Base-by-base conservation (phyloP, 306 rosid genomes). In the Lathyrus oleraceus region DNA sequence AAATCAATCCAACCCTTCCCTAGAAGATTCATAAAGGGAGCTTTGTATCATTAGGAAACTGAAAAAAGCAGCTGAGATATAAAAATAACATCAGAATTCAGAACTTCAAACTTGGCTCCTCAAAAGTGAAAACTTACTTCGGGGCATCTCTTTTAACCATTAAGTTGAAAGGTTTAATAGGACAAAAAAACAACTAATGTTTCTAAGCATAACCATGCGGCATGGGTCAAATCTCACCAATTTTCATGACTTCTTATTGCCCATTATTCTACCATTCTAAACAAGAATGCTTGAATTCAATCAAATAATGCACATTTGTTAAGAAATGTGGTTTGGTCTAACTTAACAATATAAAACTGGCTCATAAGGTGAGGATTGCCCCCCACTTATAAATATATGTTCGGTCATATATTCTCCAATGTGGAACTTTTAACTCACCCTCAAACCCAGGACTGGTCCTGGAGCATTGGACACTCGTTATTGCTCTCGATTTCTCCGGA, bases 191-290 rank as follows among this genome's bases (percentile, higher is more conserved):
- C 21, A 67, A 47, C 48, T 36, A 16, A 61, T 61, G 28, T 38
- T 60, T 35, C 72, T 45, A 35, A 49, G 47, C 67, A 73, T 40
- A 32, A 16, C 54, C 16, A 57, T 35, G 60, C 61, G 54, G 35
- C 14, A 23, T 48, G 27, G 45, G 59, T 20, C 48, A 44, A 21
- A 63, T 63, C 36, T 58, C 23, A 12, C 66, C 42, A 53, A 13
- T 19, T 70, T 43, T 43, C 5, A 35, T 30, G 35, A 53, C 25
- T 57, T 28, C 45, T 28, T 27, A 23, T 14, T 38, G 16, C 4
- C 57, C 28, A 16, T 30, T 13, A 66, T 56, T 65, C 45, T 30
- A 74, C 10, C 19, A 64, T 64, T 54, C 60, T 62, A 71, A 54
- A 43, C 72, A 54, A 64, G 62, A 63, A 45, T 6, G 45, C 48